A percentile compares a stretch with the other conserved stretches of the same genome.
phyloP scores from a whole-genome alignment of 345 rosid species.

The Brassica incana region DNA sequence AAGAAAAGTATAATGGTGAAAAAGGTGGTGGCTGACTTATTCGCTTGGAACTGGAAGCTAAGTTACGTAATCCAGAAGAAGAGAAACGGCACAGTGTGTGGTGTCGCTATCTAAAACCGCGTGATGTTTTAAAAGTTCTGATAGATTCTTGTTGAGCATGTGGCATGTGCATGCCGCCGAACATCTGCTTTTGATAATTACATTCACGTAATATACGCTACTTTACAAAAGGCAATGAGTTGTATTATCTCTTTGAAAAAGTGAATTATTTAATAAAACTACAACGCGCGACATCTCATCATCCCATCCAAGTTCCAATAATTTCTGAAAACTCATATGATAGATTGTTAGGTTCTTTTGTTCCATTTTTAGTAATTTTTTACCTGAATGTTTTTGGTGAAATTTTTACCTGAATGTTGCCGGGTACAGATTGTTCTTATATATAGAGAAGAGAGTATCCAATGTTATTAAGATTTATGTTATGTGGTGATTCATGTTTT shows the following conservation, averaged over 20 bases:
- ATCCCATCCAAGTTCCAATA: conserved; percentile 17
- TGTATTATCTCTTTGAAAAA: conserved; percentile 9
- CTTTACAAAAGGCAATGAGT: conserved; percentile 21
- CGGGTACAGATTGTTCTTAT: neutral
- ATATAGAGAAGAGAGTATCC: neutral
- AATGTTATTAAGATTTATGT: neutral
- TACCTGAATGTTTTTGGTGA: too few species aligned
- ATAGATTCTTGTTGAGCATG: conserved; percentile 1
- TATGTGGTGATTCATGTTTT: neutral
- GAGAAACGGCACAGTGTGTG: neutral
- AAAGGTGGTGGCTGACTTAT: neutral
- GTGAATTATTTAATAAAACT: neutral
- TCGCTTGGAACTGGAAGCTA: neutral
- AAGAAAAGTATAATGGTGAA: neutral
- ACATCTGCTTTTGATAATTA: conserved; percentile 21
- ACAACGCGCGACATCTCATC: neutral
- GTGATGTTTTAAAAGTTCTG: neutral
- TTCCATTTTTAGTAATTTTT: neutral
- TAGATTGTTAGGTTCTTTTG: neutral
- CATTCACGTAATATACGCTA: conserved; percentile 11
- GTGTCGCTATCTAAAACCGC: neutral
- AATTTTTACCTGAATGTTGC: neutral
- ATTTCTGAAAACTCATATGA: neutral
- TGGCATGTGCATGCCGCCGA: conserved; percentile 33
- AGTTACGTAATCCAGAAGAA: neutral